A percentile compares a stretch with the other conserved stretches of the same genome.
Conservation (phyloP, 2,329 filamentous ascomycete species). For the Colletotrichum tabaci region DNA sequence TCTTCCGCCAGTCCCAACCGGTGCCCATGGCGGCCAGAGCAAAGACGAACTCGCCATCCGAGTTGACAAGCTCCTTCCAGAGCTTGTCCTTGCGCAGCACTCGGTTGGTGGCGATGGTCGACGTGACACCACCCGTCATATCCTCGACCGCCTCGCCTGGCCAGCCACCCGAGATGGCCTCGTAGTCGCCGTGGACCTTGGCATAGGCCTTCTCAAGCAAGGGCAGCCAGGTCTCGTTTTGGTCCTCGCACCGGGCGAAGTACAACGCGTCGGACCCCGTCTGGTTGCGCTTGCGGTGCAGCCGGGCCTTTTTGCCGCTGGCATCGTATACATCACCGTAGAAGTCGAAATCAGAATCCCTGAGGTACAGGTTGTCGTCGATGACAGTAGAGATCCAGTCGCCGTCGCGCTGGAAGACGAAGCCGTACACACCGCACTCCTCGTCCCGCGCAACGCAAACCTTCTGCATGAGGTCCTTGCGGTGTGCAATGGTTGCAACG, state of each 20-base stretch:
- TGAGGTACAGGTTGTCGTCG: conserved; percentile 73
- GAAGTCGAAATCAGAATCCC: conserved; percentile 44
- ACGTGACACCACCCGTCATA: conserved; percentile 70
- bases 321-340: conserved; percentile 54
- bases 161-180: conserved; percentile 77
- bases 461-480: conserved; percentile 74
- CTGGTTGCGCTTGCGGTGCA: conserved; percentile 74
- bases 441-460: conserved; percentile 79
- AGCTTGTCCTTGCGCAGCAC: conserved; percentile 78
- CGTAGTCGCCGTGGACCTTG: conserved; percentile 83
- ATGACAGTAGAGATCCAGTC: conserved; percentile 81
- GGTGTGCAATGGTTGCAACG: conserved; percentile 77
- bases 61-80: conserved; percentile 77
- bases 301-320: conserved; percentile 68
- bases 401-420: conserved; percentile 79
- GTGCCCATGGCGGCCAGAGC: conserved; percentile 55
- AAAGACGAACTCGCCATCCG: conserved; percentile 78
- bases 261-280: conserved; percentile 78
- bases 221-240: conserved; percentile 82
- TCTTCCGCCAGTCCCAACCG: conserved; percentile 50
- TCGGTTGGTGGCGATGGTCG: conserved; percentile 68
- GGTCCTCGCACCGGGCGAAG: conserved; percentile 78
- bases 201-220: conserved; percentile 83
- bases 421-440: conserved; percentile 79
- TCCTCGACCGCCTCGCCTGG: conserved; percentile 67